Percentiles rank a stretch among this genome's conserved stretches.
phyloP scores from a whole-genome alignment of 495 filamentous ascomycete species.

The Rusavskia elegans region DNA sequence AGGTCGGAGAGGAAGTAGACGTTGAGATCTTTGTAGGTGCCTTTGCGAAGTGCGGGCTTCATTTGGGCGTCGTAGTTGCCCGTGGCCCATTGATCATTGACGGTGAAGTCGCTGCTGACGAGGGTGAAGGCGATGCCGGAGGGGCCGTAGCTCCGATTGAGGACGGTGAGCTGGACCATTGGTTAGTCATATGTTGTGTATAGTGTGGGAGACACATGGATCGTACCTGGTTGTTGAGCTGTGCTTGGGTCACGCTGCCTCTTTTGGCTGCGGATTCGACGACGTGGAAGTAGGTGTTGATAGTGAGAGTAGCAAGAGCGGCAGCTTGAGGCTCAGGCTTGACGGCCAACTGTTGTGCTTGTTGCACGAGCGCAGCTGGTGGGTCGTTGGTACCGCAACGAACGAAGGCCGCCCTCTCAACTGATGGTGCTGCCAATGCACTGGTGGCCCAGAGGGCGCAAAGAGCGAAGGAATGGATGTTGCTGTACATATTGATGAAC shows the following conservation, averaged over 20 bases:
- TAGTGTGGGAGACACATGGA: background rate
- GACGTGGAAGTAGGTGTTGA: conserved; percentile 50
- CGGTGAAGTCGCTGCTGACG: conserved; percentile 51
- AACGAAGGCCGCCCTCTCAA: background rate
- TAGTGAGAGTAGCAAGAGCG: conserved; percentile 17
- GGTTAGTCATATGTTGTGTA: background rate
- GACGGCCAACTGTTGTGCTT: background rate
- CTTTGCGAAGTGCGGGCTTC: conserved; percentile 46
- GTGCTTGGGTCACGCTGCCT: conserved; percentile 32
- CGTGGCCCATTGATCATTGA: conserved; percentile 53
- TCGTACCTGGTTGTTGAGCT: conserved; percentile 15
- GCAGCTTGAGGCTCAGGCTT: background rate
- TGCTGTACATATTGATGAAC: no score
- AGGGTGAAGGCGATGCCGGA: conserved; percentile 37
- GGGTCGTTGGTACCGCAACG: conserved; percentile 6
- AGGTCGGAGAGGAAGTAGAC: conserved; percentile 36
- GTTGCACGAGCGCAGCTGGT: conserved; percentile 3
- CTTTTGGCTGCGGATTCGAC: conserved; percentile 30
- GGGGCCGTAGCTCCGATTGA: conserved; percentile 26
- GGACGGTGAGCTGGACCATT: conserved; percentile 21
- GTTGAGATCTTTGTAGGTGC: conserved; percentile 31
- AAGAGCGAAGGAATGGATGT: background rate
- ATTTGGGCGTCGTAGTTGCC: conserved; percentile 43
- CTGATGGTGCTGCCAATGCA: background rate
- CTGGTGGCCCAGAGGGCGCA: background rate